Conservation (phyloP, 106 monocot genomes). For the Agapanthus africanus region DNA sequence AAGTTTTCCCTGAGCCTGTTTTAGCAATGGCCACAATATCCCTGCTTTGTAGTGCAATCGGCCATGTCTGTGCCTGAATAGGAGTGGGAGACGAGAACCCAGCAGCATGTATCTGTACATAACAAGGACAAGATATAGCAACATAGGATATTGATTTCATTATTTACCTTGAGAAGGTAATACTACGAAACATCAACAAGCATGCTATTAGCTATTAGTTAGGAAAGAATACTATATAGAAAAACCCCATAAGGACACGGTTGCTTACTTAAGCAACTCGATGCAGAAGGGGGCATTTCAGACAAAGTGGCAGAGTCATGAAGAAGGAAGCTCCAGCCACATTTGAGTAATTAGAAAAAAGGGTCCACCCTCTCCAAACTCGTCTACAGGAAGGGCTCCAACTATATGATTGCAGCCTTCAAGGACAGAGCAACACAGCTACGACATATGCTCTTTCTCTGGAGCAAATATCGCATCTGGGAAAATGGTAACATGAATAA, state of each 20-base stretch:
- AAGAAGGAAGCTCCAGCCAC: conserved; percentile 41
- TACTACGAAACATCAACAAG: too few species aligned
- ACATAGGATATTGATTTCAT: not conserved
- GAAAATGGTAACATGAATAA: conserved; percentile 12
- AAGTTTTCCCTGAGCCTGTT: conserved; percentile 64
- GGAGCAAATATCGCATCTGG: conserved; percentile 7
- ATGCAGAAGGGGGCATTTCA: conserved; percentile 24
- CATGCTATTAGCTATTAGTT: conserved; percentile 1
- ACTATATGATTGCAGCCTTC: conserved; percentile 20
- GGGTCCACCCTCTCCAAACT: conserved; percentile 15
- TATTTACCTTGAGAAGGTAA: too few species aligned
- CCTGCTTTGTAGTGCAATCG: conserved; percentile 43
- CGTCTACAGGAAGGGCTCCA: conserved; percentile 18
- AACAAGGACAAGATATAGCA: not conserved
- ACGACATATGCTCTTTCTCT: conserved; percentile 21
- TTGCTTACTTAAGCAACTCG: conserved; percentile 63
- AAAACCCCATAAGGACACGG: conserved; percentile 31
- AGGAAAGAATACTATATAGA: not conserved
- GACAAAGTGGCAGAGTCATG: conserved; percentile 19
- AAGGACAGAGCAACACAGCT: conserved; percentile 17
- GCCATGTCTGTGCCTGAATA: conserved; percentile 69
- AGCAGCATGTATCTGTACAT: conserved; percentile 39
- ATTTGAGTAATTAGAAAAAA: conserved; percentile 24
- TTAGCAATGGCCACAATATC: conserved; percentile 64
- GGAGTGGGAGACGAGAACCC: conserved; percentile 54